Evolutionary conservation across 2,329 filamentous ascomycete species (phyloP), one percentile per base, ranked within the genome.

Genomic region (Pseudogymnoascus sp.): DNA sequence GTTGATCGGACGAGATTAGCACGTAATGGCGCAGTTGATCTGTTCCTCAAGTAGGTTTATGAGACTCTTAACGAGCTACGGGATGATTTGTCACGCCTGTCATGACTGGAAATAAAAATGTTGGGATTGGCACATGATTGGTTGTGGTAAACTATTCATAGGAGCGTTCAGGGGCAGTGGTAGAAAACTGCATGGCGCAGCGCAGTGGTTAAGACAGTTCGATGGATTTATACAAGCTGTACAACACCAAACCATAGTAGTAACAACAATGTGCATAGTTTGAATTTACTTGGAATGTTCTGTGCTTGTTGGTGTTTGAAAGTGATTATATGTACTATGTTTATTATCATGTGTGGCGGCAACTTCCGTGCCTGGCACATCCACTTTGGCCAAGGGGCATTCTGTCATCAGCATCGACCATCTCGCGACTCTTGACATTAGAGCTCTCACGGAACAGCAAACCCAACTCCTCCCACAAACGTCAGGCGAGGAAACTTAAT

Each of bases 21-120:
- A 68, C 80, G 85, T 65, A 87, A 87, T 71, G 85, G 85, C 54
- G 81, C 79, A 67, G 82, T 82, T 48, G 86, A 88, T 72, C 78
- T 89, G 71, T 88, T 88, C 76, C 81, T 88, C 65, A 73, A 71
- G 69, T 75, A 73, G 71, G 71, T 62, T 69, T 41, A 41, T 16
- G 25, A 14, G 10, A 31, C 51, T 57, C 28, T 34, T 11, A 14
- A 11, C 10, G 28, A 57, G 28, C 28, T 21, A 57, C 16, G 19
- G 1, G 28, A 34, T 57, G 13, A 57, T 34, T 57, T 57, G 19
- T 57, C 28, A 57, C 28, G 51, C 51, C 28, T 36, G 28, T 57
- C 28, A 57, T 57, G 51, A 57, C 51, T 57, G 51, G 51, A 57
- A 34, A 57, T 34, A 57, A 57, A 57, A 34, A 57, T 34, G 36